Evolutionary conservation across 805 yeast species (phyloP).

Genomic region (Ascoidea rubescens): DNA sequence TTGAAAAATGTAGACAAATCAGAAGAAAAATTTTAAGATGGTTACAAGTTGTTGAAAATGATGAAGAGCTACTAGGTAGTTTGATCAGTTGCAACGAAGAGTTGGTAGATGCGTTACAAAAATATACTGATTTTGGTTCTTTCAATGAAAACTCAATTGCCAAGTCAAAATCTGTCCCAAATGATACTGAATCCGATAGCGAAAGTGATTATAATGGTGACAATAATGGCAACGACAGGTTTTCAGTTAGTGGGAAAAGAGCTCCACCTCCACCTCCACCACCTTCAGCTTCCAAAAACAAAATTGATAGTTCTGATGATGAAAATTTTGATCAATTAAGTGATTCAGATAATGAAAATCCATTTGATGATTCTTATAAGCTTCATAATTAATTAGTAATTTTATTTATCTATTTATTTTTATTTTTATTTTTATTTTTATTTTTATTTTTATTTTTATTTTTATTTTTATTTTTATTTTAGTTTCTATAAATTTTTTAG

Average conservation of each 20-base stretch:
- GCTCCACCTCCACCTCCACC: background rate
- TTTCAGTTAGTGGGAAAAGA: background rate
- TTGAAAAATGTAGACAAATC: conserved; percentile 59
- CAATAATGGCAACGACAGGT: background rate
- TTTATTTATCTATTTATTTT: too few species aligned
- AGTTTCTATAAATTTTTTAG: too few species aligned
- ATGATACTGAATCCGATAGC: background rate
- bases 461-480: too few species aligned
- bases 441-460: too few species aligned
- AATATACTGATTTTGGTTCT: conserved; percentile 36
- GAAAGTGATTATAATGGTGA: background rate
- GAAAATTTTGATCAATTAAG: too few species aligned
- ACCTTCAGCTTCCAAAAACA: too few species aligned
- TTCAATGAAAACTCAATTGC: background rate
- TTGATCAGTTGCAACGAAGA: conserved; percentile 85
- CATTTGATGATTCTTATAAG: too few species aligned
- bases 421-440: too few species aligned
- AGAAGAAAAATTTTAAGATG: conserved; percentile 72
- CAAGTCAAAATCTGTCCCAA: background rate
- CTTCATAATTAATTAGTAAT: too few species aligned
- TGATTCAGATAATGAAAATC: too few species aligned
- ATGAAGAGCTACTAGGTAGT: conserved; percentile 80
- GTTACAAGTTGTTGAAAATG: conserved; percentile 60
- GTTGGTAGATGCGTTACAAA: conserved; percentile 57
- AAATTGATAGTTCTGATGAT: too few species aligned